Evolutionary conservation across 2,329 filamentous ascomycete genomes (phyloP).

Genomic region (Didymella segeticola): DNA sequence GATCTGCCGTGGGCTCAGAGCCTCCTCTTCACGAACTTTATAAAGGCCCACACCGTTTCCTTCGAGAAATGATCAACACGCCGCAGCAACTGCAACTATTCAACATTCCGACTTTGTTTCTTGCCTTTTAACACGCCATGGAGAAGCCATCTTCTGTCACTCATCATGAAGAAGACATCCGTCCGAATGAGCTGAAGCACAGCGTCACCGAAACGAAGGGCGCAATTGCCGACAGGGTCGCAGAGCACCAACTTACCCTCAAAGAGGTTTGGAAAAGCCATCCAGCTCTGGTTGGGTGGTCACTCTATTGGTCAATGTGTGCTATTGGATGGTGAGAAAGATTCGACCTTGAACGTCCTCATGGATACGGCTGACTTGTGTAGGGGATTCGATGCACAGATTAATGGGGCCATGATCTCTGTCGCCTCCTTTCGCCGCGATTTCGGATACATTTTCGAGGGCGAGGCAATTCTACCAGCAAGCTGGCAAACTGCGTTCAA

Average conservation of each 20-base stretch:
- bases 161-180: neutral
- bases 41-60: neutral
- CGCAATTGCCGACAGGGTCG: constrained; percentile 7
- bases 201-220: constrained; percentile 1
- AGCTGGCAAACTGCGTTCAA: constrained; percentile 49
- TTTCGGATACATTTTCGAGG: constrained; percentile 56
- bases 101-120: neutral
- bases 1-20: neutral
- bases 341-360: neutral
- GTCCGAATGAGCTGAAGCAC: neutral
- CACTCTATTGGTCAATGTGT: constrained; percentile 21
- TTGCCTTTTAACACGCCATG: neutral
- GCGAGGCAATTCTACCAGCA: constrained; percentile 41
- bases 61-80: neutral
- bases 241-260: constrained; percentile 18
- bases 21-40: neutral
- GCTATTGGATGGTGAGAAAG: constrained; percentile 21
- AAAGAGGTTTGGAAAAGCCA: constrained; percentile 13
- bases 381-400: constrained; percentile 64
- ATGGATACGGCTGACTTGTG: neutral
- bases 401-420: constrained; percentile 67
- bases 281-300: constrained; percentile 19
- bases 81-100: neutral
- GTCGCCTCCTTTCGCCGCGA: constrained; percentile 62
- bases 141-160: neutral